Base-by-base conservation (phyloP, 768 basidiomycete species). In the Megacollybia marginata region DNA sequence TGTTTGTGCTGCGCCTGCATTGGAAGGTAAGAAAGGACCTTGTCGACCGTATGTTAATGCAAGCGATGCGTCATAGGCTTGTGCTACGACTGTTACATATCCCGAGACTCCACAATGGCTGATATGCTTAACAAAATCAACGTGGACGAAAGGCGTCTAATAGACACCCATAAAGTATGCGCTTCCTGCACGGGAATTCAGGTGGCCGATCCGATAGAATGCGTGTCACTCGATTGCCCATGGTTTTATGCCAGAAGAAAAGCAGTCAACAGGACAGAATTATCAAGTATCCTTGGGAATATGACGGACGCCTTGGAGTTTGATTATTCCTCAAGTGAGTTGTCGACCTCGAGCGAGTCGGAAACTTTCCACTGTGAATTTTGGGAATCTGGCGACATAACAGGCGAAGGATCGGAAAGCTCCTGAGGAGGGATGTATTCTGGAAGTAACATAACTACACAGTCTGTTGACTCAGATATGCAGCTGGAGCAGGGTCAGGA, bases 161-260 rank as follows among this genome's bases (percentile, higher is more conserved):
- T 66, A 15, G 68, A 78, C n/a, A 65, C 80, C 4, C 87, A 92
- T 40, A 67, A 66, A 3, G 71, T 92, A 32, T 98, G 94, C 61
- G 69, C 70, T 8, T 79, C 83, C 2, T 98, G 94, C 62, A 69
- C 82, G 4, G 67, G 69, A 3, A 72, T 70, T 0, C 72, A 82
- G 2, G 65, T 71, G 4, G 67, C 65, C 11, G 89, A 91, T 49
- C 72, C 75, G 1, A 76, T 83, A 43, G 63, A 75, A 33, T 98
- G 94, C 65, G 82, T 87, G 58, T 91, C 89, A 8, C 68, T 89
- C 43, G 92, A 96, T 59, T 98, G 94, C 61, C 78, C 85, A 0
- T 86, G 89, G 80, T 64, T 92, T 33, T 96, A 81, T 56, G 77
- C 83, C 31, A 72, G 90, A 33, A 78, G 75, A 52, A 83, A 79